Base-by-base conservation (phyloP, 768 basidiomycete genomes). In the Termitomyces sp. region DNA sequence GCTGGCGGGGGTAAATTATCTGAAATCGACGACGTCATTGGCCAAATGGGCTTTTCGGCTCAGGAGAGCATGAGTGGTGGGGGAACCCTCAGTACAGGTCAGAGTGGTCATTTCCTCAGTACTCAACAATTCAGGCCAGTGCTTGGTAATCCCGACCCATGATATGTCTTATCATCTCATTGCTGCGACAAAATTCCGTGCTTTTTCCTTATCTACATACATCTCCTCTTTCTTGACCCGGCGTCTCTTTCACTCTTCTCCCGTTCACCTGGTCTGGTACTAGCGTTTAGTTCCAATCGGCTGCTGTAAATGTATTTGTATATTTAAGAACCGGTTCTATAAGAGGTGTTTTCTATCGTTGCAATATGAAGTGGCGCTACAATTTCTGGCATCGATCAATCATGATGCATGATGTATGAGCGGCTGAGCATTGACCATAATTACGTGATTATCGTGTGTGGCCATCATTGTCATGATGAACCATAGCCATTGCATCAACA, bases 21-120 rank as follows among this genome's bases (percentile, higher is more conserved):
- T 26, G 62, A 50, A 1, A 62, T 67, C 42, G 65, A 63, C 43
- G 66, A 65, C 26, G 53, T 67, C n/a, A 54, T 66, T 8, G 55
- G 46, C 37, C 60, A 64, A 12, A 63, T 66, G 63, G 62, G 60
- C 11, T 42, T 65, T 24, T 59, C 15, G 19, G 24, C 19, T 19
- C 37, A 22, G 19, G 57, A 55, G 7, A 56, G 57, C 8, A 50
- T 50, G 44, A 58, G 63, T 53, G 54, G 28, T 22, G 60, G 59
- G 5, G 58, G 62, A 17, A 66, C 64, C 1, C 51, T 68, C 1
- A 54, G 52, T 35, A 66, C 64, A 24, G 66, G 64, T 7, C 55
- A 58, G 53, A 66, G 63, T 21, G 50, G 11, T 15, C 51, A 58
- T 8, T 17, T 56, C 10, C 17, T 21, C 5, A n/a, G 55, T 24